Evolutionary conservation across 192 early-diverging fungal genomes (phyloP).

Genomic region (Pilobolus umbonatus): DNA sequence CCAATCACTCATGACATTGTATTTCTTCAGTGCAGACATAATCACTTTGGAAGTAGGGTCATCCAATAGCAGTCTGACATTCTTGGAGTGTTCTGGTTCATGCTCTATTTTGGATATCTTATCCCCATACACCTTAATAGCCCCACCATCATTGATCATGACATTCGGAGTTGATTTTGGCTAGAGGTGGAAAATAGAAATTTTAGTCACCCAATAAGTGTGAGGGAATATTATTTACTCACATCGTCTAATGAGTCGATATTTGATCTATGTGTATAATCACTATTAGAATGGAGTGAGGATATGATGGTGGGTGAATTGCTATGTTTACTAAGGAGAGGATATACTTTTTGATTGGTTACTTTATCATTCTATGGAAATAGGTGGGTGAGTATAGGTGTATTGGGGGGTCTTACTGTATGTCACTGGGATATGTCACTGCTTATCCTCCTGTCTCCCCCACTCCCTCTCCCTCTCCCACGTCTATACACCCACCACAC

Average conservation of each 20-base stretch:
- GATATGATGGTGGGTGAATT: conserved; percentile 9
- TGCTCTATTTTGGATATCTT: conserved; percentile 52
- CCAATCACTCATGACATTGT: conserved; percentile 86
- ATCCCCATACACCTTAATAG: conserved; percentile 85
- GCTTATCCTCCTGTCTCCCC: too few relatives aligned
- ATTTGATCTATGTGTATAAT: conserved; percentile 1
- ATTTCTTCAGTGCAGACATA: conserved; percentile 81
- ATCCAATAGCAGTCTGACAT: conserved; percentile 72
- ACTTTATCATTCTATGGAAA: not conserved
- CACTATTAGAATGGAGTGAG: not conserved
- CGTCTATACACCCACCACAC: too few relatives aligned
- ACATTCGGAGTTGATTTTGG: conserved; percentile 28
- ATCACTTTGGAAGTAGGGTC: conserved; percentile 87
- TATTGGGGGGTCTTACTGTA: not conserved
- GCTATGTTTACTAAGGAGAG: conserved; percentile 3
- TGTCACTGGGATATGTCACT: too few relatives aligned
- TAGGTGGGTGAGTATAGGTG: not conserved
- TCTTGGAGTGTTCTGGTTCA: conserved; percentile 62
- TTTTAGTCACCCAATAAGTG: not conserved
- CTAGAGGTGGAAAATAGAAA: not conserved
- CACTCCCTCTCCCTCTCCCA: too few relatives aligned
- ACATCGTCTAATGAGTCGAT: not conserved
- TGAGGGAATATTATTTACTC: too few relatives aligned
- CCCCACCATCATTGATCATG: conserved; percentile 47
- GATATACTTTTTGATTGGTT: conserved; percentile 13